These are phyloP conservation scores for Dacryopinax primogenitus DNA, from an alignment of 768 basidiomycete species.

Conservation along the genomic window DNA sequence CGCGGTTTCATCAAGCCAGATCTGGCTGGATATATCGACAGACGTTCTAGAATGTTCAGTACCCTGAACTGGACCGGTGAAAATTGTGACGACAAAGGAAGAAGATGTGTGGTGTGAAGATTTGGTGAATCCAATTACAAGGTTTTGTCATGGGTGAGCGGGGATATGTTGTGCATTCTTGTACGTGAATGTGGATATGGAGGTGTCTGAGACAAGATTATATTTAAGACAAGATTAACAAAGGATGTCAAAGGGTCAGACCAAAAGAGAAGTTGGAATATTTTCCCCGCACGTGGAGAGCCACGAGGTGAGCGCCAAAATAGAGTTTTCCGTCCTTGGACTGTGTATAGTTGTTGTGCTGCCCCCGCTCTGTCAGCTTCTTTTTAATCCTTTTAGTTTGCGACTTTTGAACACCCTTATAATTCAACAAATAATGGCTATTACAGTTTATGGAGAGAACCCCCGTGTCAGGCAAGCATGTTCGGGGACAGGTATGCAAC, in stretches of 20 bases:
- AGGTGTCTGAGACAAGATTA: no score
- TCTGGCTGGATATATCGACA: neutral
- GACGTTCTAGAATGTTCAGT: neutral
- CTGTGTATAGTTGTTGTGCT: neutral
- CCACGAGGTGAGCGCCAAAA: neutral
- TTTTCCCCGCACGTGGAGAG: neutral
- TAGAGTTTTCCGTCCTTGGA: neutral
- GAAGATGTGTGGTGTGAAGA: no score
- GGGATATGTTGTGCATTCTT: neutral
- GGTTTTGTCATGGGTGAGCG: neutral
- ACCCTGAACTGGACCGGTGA: neutral
- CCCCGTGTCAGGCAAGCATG: no score
- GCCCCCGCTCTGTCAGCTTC: neutral
- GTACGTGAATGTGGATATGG: neutral
- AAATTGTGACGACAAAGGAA: neutral
- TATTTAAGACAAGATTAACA: neutral
- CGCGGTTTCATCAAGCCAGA: constrained; percentile 2
- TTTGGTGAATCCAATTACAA: no score
- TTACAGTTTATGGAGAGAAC: no score
- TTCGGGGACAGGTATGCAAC: neutral
- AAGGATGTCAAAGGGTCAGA: neutral
- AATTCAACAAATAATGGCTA: neutral
- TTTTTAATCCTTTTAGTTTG: neutral
- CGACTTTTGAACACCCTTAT: neutral
- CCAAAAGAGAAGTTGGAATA: neutral